Evolutionary conservation across 2,329 filamentous ascomycete genomes (phyloP).

Genomic region (Dactylellina parvicollis): DNA sequence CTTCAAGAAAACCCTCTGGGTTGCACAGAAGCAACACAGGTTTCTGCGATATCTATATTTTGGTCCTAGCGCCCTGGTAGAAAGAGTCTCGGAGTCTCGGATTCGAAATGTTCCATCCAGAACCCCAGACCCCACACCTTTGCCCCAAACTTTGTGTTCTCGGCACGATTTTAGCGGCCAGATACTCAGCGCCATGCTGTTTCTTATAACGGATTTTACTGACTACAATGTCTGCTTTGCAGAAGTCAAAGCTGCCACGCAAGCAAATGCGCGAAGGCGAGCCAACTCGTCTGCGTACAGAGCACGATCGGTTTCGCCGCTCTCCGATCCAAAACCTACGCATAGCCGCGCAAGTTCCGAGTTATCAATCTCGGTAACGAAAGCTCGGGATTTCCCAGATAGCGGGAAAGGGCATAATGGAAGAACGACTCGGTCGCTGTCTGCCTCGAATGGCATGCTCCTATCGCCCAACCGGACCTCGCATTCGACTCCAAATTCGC

Average conservation of each 20-base stretch:
- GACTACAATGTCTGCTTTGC: slow-evolving; percentile 53
- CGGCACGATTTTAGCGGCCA: background rate
- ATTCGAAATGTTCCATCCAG: slow-evolving; percentile 19
- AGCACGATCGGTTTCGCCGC: slow-evolving; percentile 68
- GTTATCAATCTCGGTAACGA: slow-evolving; percentile 65
- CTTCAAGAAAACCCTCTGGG: slow-evolving; percentile 8
- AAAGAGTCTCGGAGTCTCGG: background rate
- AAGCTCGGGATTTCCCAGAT: slow-evolving; percentile 32
- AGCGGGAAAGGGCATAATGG: slow-evolving; percentile 40
- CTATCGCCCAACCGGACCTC: slow-evolving; percentile 26
- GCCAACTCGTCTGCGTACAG: slow-evolving; percentile 65
- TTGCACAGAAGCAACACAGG: slow-evolving; percentile 45
- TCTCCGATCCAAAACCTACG: slow-evolving; percentile 52
- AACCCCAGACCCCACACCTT: background rate
- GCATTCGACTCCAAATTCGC: slow-evolving; percentile 43
- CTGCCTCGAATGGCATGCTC: slow-evolving; percentile 40
- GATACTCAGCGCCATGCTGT: slow-evolving; percentile 27
- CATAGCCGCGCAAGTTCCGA: slow-evolving; percentile 78
- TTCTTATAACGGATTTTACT: slow-evolving; percentile 51
- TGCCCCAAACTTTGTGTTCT: slow-evolving; percentile 16
- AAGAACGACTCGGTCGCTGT: slow-evolving; percentile 29
- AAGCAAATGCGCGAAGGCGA: slow-evolving; percentile 66
- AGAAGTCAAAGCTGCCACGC: slow-evolving; percentile 50
- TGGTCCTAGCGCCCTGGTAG: slow-evolving; percentile 2
- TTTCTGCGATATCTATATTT: slow-evolving; percentile 46